phyloP scores from a whole-genome alignment of 441 rosid species.

The Lepidium campestre region DNA sequence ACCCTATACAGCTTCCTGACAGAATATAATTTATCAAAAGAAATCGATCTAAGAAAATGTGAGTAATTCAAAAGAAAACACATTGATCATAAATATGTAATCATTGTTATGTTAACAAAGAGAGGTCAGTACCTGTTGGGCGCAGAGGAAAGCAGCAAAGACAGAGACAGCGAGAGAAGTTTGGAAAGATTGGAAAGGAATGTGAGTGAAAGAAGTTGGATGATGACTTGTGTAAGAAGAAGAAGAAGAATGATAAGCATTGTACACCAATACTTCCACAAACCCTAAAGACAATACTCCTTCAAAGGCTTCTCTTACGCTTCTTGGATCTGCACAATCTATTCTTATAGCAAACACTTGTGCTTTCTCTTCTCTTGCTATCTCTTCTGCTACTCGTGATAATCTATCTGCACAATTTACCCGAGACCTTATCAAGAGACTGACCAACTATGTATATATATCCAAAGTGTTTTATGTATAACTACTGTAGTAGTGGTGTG shows the following conservation, averaged over 20 bases:
- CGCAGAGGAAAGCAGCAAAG: conserved; percentile 75
- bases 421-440: neutral
- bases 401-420: conserved; percentile 40
- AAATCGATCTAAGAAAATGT: no score
- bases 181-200: conserved; percentile 66
- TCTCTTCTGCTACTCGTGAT: conserved; percentile 87
- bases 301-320: conserved; percentile 91
- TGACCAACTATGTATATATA: neutral
- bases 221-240: conserved; percentile 30
- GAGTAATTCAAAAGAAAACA: no score
- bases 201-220: conserved; percentile 60
- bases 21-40: neutral
- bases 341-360: conserved; percentile 95
- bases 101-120: neutral
- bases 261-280: conserved; percentile 82
- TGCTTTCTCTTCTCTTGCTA: conserved; percentile 89
- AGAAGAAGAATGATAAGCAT: conserved; percentile 59
- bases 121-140: conserved; percentile 66
- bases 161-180: conserved; percentile 69
- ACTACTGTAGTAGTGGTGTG: neutral
- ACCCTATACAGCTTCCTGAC: neutral
- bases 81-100: neutral
- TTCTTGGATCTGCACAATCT: conserved; percentile 78
- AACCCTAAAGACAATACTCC: conserved; percentile 91
- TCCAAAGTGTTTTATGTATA: neutral